Percentiles rank a stretch among this genome's conserved stretches.
phyloP scores from a whole-genome alignment of 225 moss, liverwort and hornwort genomes.

The Antitrichia curtipendula region DNA sequence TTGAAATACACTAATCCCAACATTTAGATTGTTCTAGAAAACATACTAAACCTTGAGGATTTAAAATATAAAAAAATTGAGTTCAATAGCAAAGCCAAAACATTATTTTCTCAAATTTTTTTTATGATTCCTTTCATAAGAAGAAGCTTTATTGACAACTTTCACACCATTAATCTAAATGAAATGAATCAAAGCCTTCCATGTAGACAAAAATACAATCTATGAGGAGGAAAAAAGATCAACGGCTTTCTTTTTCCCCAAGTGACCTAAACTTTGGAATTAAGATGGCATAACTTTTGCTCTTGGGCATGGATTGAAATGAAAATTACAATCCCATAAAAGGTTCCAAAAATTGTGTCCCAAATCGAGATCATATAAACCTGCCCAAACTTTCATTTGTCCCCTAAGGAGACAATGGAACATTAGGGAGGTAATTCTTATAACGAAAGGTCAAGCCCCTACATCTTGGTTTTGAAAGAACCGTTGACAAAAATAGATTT shows the following conservation, averaged over 20 bases:
- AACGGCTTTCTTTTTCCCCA: no score
- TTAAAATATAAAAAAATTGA: not conserved
- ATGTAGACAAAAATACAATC: not conserved
- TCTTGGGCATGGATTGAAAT: fast-evolving
- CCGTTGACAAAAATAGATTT: not conserved
- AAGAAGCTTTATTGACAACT: not conserved
- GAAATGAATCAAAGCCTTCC: not conserved
- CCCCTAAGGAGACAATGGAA: fast-evolving
- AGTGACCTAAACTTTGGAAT: not conserved
- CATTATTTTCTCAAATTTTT: not conserved
- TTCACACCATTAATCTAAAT: not conserved
- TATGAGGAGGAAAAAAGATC: no score
- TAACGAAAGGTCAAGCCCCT: fast-evolving
- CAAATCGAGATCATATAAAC: no score
- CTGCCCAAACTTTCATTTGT: not conserved
- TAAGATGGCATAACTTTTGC: not conserved
- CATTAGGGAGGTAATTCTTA: fast-evolving
- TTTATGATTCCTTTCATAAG: fast-evolving
- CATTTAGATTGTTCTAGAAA: not conserved
- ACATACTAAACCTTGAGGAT: not conserved
- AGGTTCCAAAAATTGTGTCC: fast-evolving
- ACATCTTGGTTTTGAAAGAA: fast-evolving
- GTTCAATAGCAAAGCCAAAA: not conserved
- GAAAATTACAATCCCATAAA: not conserved
- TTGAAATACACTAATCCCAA: not conserved